phyloP scores from a whole-genome alignment of 2,329 filamentous ascomycete species.

The Penicillium sp. region DNA sequence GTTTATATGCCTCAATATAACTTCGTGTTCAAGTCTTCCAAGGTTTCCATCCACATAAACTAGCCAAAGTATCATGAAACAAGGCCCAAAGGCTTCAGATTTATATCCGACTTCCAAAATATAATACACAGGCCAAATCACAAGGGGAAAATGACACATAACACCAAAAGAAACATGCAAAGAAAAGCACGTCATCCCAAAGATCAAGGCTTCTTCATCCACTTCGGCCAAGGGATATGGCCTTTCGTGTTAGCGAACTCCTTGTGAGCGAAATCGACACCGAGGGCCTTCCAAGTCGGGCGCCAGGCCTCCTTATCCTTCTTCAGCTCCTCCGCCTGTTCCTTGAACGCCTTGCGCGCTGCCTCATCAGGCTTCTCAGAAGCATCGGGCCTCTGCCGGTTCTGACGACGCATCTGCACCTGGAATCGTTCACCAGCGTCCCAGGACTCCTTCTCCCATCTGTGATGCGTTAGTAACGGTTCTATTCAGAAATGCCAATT shows the following conservation, averaged over 20 bases:
- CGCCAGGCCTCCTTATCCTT: slow-evolving; percentile 59
- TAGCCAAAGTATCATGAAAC: not conserved
- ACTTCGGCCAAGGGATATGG: slow-evolving; percentile 1
- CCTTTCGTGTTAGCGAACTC: slow-evolving; percentile 12
- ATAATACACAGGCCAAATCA: slow-evolving; percentile 11
- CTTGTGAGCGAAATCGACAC: slow-evolving; percentile 32
- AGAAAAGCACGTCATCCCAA: slow-evolving; percentile 1
- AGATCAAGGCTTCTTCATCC: slow-evolving; percentile 12
- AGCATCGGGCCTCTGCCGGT: slow-evolving; percentile 34
- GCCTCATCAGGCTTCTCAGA: slow-evolving; percentile 20
- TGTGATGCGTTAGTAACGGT: slow-evolving; percentile 20
- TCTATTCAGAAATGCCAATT: not conserved
- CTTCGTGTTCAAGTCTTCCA: not conserved
- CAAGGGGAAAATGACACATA: slow-evolving; percentile 14
- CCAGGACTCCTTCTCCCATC: slow-evolving; percentile 59
- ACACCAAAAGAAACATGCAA: slow-evolving; percentile 16
- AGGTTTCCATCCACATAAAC: not conserved
- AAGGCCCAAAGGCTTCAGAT: slow-evolving; percentile 2
- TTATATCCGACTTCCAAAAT: slow-evolving; percentile 3
- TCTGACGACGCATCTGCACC: slow-evolving; percentile 35
- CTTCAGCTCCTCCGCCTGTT: slow-evolving; percentile 60
- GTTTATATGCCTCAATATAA: slow-evolving; percentile 10
- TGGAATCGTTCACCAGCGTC: slow-evolving; percentile 47
- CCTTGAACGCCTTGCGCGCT: slow-evolving; percentile 45
- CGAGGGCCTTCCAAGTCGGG: slow-evolving; percentile 45